Base-by-base conservation (phyloP, 768 basidiomycete species). In the Hericium rajendrae region DNA sequence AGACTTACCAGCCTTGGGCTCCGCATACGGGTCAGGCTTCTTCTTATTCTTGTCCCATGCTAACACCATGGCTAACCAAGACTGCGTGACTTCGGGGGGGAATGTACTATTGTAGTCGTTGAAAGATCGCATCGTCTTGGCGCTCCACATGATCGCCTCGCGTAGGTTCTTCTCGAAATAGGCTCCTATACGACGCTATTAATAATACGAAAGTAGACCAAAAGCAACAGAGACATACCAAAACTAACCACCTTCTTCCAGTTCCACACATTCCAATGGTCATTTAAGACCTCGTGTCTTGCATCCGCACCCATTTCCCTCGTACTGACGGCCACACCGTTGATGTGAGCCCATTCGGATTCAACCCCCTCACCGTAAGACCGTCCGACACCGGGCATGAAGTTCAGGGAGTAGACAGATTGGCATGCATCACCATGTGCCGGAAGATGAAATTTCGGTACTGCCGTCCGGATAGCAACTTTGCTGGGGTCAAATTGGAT, bases 311-410 rank as follows among this genome's bases (percentile, higher is more conserved):
- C 43, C 64, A 62, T 65, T 46, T 66, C 64, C 3, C 54, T 41
- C 8, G 58, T 60, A 11, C 51, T 56, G 10, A 48, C 32, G 1
- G 57, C 57, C 8, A 53, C 38, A 2, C 28, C 16, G 39, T 65
- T 65, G 11, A 59, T n/a, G 13, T 55, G 26, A 13, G 64, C 28
- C 64, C 65, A 66, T 2, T 46, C 54, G 2, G 62, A 28, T 50
- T 67, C 63, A 3, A 64, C 53, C 15, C 46, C 57, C 46, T 67
- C 65, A 1, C 66, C 65, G 46, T 65, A 58, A 11, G 57, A 58
- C 2, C 55, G 43, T 4, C 63, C 66, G 22, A 57, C 57, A 2
- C 60, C 56, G 0, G 20, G 11, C 16, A 28, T 38, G 38, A 51
- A 61, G n/a, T 58, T 57, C 38, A 66, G 46, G 2, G 60, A 64